Conservation (phyloP, 2,329 filamentous ascomycete species). For the Pseudocercospora cruenta region DNA sequence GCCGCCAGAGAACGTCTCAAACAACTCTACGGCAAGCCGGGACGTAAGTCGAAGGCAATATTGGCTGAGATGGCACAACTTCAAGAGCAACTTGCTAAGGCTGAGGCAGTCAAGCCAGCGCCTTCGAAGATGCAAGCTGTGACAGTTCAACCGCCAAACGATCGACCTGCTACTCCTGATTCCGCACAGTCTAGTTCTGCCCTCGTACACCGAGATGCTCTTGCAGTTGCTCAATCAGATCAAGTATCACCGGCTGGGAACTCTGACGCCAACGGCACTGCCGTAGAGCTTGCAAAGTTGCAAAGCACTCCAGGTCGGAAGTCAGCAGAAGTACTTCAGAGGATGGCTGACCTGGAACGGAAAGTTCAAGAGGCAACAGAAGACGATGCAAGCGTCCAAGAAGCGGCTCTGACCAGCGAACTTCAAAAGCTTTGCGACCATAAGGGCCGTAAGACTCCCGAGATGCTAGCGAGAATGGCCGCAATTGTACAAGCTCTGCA, state of each 20-base stretch:
- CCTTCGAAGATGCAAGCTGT: not conserved
- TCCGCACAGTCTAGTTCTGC: not conserved
- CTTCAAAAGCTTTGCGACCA: constrained; percentile 7
- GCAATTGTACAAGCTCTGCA: constrained; percentile 4
- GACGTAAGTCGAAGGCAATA: constrained; percentile 1
- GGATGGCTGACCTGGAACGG: not conserved
- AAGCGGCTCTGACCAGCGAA: not conserved
- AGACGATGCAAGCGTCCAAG: not conserved
- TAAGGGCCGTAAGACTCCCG: constrained; percentile 14
- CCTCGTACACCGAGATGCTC: not conserved
- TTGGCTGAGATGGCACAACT: not conserved
- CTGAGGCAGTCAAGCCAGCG: not conserved
- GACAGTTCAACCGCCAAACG: not conserved
- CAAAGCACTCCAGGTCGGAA: not conserved
- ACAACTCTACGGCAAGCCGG: not conserved
- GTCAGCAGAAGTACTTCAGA: not conserved
- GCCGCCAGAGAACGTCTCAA: not conserved
- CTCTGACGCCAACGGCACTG: not conserved
- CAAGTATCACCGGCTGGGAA: not conserved
- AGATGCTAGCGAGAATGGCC: constrained; percentile 13
- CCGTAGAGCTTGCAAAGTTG: not conserved
- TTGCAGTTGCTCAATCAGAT: not conserved
- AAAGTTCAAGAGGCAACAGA: not conserved
- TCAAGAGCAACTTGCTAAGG: constrained; percentile 8
- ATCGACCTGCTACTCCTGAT: not conserved